Base-by-base conservation (phyloP, 1,139 yeast species). In the Taphrina deformans region DNA sequence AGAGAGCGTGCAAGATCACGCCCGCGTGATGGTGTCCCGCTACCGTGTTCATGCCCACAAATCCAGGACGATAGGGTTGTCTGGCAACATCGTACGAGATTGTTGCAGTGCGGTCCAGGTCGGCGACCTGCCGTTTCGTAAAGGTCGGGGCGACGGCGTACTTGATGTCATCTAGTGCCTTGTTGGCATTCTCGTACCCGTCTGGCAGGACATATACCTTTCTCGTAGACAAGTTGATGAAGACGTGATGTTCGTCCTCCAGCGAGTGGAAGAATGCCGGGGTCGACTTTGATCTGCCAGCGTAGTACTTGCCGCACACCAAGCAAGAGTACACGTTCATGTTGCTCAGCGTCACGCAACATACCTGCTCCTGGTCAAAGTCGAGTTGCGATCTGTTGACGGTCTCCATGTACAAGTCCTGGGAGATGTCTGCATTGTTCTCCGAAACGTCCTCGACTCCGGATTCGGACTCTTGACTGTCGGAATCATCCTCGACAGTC, bases 261-360 rank as follows among this genome's bases (percentile, higher is more conserved):
- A 89, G 79, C 2, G 91, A 79, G 73, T 89, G 96, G 50, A 78
- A 73, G 71, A 85, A 87, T 0, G 93, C 92, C 23, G 86, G 86
- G 0, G 93, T 83, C 14, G 81, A 74, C 65, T 75, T 76, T 0
- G 85, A 82, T 27, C 91, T 78, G 0, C 96, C 71, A 70, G 85
- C 88, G 65, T 84, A 81, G 75, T 84, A 89, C 71, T 82, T 85
- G 48, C 95, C 95, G 75, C 96, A 89, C 0, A 80, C 81, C 40
- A 89, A 75, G 71, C 96, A 89, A 46, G 89, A 85, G 72, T 88
- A 87, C 0, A 88, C 82, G 70, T 87, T 86, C 38, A 80, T 76
- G 51, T 80, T 80, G 0, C 89, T 79, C 18, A 88, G 76, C 0
- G 90, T 81, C 0, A 86, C 82, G 66, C 84, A 80, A 73, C 96